phyloP scores from a whole-genome alignment of 2,329 filamentous ascomycete genomes.

The Bipolaris cookei region DNA sequence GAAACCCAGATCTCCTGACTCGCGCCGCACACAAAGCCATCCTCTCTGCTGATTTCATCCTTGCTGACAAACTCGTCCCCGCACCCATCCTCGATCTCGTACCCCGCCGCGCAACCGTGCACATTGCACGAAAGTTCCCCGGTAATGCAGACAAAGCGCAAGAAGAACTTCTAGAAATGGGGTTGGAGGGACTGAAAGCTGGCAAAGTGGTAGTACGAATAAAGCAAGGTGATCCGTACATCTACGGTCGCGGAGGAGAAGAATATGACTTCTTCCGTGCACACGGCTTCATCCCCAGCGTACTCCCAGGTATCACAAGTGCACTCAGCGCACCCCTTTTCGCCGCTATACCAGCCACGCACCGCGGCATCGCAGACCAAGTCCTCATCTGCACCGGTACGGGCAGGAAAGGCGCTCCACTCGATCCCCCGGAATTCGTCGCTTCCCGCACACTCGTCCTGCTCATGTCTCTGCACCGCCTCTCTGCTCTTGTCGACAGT shows the following conservation, averaged over 20 bases:
- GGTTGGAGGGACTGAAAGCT: conserved; percentile 69
- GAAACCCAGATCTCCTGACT: conserved; percentile 90
- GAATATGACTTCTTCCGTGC: conserved; percentile 83
- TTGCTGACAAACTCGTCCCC: conserved; percentile 86
- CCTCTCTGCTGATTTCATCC: conserved; percentile 74
- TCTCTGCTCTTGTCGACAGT: conserved; percentile 74
- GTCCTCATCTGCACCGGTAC: conserved; percentile 97
- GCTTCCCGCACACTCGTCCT: conserved; percentile 84
- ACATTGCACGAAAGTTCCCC: conserved; percentile 96
- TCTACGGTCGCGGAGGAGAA: conserved; percentile 94
- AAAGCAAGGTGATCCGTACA: conserved; percentile 96
- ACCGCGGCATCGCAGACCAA: conserved; percentile 88
- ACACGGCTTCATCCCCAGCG: conserved; percentile 71
- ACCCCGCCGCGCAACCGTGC: conserved; percentile 84
- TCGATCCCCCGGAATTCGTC: conserved; percentile 80
- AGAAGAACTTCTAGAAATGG: conserved; percentile 82
- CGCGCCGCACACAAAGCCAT: conserved; percentile 80
- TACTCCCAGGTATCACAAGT: conserved; percentile 89
- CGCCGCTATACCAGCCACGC: conserved; percentile 84
- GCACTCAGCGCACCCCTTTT: conserved; percentile 88
- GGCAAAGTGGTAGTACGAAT: conserved; percentile 85
- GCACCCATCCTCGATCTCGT: conserved; percentile 85
- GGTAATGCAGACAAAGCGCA: conserved; percentile 95
- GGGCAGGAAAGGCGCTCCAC: conserved; percentile 83
- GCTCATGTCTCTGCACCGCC: conserved; percentile 90